phyloP scores from a whole-genome alignment of 257 asterid genomes.

The Thymus quinquecostatus region DNA sequence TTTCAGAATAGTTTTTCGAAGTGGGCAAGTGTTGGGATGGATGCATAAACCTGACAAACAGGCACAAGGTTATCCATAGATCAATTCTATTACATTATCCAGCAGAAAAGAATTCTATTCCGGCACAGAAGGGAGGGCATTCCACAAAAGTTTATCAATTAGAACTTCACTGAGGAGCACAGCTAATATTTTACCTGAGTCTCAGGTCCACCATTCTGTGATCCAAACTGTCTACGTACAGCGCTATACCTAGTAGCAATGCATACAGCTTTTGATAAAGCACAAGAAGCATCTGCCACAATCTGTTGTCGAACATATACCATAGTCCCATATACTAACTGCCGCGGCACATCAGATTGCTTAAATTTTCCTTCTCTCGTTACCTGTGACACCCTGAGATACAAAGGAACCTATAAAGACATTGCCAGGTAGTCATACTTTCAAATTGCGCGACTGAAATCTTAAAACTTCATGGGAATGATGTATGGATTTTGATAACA shows the following conservation, averaged over 20 bases:
- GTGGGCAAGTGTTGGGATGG: slow-evolving; percentile 1
- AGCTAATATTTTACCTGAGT: slow-evolving; percentile 66
- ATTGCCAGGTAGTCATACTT: slow-evolving; percentile 7
- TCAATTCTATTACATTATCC: slow-evolving; percentile 10
- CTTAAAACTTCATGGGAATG: background rate
- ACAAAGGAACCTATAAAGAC: slow-evolving; percentile 10
- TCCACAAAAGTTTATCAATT: slow-evolving; percentile 17
- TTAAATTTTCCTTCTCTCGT: slow-evolving; percentile 83
- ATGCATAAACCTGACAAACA: slow-evolving; percentile 5
- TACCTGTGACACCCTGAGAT: slow-evolving; percentile 85
- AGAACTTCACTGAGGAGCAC: slow-evolving; percentile 5
- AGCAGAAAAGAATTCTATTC: too few species aligned
- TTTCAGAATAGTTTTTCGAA: background rate
- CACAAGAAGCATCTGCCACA: slow-evolving; percentile 90
- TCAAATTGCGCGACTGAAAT: background rate
- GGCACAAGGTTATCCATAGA: slow-evolving; percentile 17
- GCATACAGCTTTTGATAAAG: slow-evolving; percentile 90
- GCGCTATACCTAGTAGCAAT: slow-evolving; percentile 98
- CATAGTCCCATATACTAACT: slow-evolving; percentile 94
- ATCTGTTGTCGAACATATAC: slow-evolving; percentile 86
- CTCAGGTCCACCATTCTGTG: slow-evolving; percentile 90
- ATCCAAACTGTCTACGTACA: slow-evolving; percentile 94
- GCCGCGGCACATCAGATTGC: slow-evolving; percentile 88
- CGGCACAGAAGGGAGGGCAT: background rate
- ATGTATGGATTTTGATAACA: background rate